Base-by-base conservation (phyloP, 306 rosid species). In the Cicer pinnatifidum region DNA sequence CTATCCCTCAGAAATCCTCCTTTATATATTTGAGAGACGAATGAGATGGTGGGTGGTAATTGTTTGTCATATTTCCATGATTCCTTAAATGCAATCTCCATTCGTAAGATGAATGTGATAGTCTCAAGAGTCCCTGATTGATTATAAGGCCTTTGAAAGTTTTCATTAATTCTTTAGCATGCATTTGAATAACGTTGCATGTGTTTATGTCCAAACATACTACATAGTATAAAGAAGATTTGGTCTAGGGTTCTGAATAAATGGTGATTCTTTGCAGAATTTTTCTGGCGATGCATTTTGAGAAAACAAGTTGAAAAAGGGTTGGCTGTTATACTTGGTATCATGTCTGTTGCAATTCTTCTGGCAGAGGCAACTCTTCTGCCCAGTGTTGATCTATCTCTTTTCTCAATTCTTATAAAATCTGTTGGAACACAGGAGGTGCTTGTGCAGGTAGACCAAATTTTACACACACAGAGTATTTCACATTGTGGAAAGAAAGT, bases 321-420 rank as follows among this genome's bases (percentile, higher is more conserved):
- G 72, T 83, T 91, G 87, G 96, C 91, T 68, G 67, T 88, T 80
- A 51, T 88, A 37, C 96, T 94, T 77, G 94, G 95, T 75, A 76
- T 86, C 72, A 89, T 94, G 80, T 94, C 98, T 17, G 91, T 73
- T 84, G 97, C 97, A 58, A 94, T 94, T 87, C 97, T 94, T 73
- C 85, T 91, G 71, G 97, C 96, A 1, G 98, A 94, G 90, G 98
- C 98, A 66, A 94, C 97, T 58, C 86, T 91, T 56, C 91, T 94
- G 56, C 90, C 98, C 7, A 90, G 85, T 69, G 88, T 91, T 51
- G 87, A 94, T 88, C 84, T 94, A 51, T 94, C 98, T 56, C 97
- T 94, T 73, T 94, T 94, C 79, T 91, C 98, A 10, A 86, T 94
- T 83, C 96, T 91, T 46, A 86, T 94, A 73, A 91, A 88, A 65